Base-by-base conservation (phyloP, 306 rosid species). In the Quercus bicolor region DNA sequence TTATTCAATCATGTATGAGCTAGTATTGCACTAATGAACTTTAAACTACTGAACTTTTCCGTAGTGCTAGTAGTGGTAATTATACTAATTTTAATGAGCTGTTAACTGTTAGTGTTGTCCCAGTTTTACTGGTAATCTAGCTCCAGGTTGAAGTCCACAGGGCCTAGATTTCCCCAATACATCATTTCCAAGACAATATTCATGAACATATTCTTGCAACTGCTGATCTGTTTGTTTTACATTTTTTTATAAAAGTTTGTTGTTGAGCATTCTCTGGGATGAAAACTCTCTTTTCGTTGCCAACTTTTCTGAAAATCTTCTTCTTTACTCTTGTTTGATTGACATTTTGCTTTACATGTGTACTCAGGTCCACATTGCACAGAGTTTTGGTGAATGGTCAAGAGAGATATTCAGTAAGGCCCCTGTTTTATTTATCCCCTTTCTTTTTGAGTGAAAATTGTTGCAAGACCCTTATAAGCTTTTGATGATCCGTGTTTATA, bases 291-390 rank as follows among this genome's bases (percentile, higher is more conserved):
- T 66, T 66, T 33, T 66, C 3, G 1, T 34, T 19, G 26, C 48
- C 51, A 13, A 23, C 26, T 66, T 66, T 9, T 66, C 45, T 9
- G 23, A 23, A 64, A 66, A 34, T n/a, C 34, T 29, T 34, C 57
- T 60, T 3, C 56, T 31, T 33, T 43, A 18, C 70, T 29, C 56
- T 23, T 59, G 43, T 16, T 20, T 68, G 23, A 21, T 70, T 21
- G 78, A 31, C 76, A 69, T 70, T 45, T 60, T 72, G 24, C 14
- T 62, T 78, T 78, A 43, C 56, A 72, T 78, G 78, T 34, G 75
- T 72, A 40, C 78, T 84, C 90, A 95, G 99, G 92, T 92, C 99
- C 61, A 95, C 99, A 34, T 72, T 95, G 86, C 99, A 95, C 85
- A 89, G 98, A 84, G 98, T 95, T 75, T 64, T 95, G 16, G 96